Evolutionary conservation across 352 stramenopile genomes (phyloP).

Genomic region (Peronospora farinosa): DNA sequence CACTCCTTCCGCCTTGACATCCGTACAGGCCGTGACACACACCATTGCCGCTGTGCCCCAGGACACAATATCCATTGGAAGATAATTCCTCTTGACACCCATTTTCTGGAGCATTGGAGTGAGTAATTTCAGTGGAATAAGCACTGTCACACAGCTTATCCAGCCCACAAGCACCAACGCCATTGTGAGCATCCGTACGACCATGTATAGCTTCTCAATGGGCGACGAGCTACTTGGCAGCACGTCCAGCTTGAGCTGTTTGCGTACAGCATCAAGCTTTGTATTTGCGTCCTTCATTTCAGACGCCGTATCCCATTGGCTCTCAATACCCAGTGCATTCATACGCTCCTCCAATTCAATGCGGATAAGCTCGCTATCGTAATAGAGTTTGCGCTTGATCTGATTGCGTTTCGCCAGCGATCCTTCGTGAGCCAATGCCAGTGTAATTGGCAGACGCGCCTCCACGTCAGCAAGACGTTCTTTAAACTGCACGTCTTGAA

Average conservation of each 20-base stretch:
- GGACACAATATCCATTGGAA: slow-evolving; percentile 71
- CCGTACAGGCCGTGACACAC: slow-evolving; percentile 46
- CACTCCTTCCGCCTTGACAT: slow-evolving; percentile 40
- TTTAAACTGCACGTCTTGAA: slow-evolving; percentile 48
- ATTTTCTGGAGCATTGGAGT: slow-evolving; percentile 41
- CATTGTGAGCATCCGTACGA: slow-evolving; percentile 61
- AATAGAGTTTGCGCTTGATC: slow-evolving; percentile 55
- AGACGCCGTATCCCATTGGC: slow-evolving; percentile 39
- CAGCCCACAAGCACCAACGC: slow-evolving; percentile 63
- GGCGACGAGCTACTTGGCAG: slow-evolving; percentile 33
- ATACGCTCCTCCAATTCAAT: slow-evolving; percentile 76
- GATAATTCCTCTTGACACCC: slow-evolving; percentile 69
- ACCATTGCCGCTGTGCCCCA: slow-evolving; percentile 47
- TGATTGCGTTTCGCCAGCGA: slow-evolving; percentile 75
- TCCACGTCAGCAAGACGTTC: slow-evolving; percentile 52
- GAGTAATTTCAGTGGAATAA: slow-evolving; percentile 63
- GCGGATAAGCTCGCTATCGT: slow-evolving; percentile 64
- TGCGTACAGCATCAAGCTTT: slow-evolving; percentile 56
- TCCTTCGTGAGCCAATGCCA: slow-evolving; percentile 33
- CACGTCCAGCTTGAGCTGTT: slow-evolving; percentile 59
- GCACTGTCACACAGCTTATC: slow-evolving; percentile 59
- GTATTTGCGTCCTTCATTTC: slow-evolving; percentile 46
- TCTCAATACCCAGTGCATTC: slow-evolving; percentile 58
- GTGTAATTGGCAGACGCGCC: slow-evolving; percentile 36
- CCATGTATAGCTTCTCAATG: slow-evolving; percentile 58